These are phyloP conservation scores for Hymenoscyphus linearis DNA, from an alignment of 2,329 filamentous ascomycete genomes.

Conservation along the genomic window DNA sequence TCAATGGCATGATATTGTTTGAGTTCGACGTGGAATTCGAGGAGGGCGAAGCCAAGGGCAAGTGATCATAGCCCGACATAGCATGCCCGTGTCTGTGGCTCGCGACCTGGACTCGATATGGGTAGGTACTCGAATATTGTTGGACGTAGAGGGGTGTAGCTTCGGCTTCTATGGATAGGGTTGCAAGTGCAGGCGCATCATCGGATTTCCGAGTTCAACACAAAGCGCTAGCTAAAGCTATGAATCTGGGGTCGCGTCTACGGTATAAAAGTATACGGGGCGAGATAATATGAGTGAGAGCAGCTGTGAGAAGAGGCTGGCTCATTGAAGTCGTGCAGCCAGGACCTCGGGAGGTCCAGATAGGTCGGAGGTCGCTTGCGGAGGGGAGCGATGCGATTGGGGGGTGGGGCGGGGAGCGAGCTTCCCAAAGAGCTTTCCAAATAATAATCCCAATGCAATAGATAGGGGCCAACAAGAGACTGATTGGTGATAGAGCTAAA, in stretches of 20 bases:
- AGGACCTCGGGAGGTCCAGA: neutral
- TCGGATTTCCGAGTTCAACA: constrained; percentile 1
- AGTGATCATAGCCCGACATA: constrained; percentile 19
- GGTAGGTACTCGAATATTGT: constrained; percentile 3
- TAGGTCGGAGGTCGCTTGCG: neutral
- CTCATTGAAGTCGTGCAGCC: neutral
- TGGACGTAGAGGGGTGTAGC: constrained; percentile 13
- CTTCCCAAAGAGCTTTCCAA: too few relatives aligned
- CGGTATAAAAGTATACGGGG: neutral
- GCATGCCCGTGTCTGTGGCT: neutral
- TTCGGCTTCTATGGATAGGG: constrained; percentile 9
- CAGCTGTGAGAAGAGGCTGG: neutral
- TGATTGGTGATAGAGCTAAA: neutral
- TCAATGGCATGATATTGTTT: constrained; percentile 27
- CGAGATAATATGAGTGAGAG: neutral
- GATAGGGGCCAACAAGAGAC: neutral
- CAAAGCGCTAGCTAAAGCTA: neutral
- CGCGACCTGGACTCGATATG: neutral
- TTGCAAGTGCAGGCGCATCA: constrained; percentile 16
- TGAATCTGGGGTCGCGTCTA: neutral
- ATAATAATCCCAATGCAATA: too few relatives aligned
- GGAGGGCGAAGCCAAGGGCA: constrained; percentile 10
- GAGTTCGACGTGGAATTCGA: constrained; percentile 13
- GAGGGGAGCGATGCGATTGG: neutral
- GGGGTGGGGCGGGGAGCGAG: neutral